Evolutionary conservation across 83 land plant genomes (phyloP), one percentile per base, ranked within the genome.

Genomic region (Thuja plicata): DNA sequence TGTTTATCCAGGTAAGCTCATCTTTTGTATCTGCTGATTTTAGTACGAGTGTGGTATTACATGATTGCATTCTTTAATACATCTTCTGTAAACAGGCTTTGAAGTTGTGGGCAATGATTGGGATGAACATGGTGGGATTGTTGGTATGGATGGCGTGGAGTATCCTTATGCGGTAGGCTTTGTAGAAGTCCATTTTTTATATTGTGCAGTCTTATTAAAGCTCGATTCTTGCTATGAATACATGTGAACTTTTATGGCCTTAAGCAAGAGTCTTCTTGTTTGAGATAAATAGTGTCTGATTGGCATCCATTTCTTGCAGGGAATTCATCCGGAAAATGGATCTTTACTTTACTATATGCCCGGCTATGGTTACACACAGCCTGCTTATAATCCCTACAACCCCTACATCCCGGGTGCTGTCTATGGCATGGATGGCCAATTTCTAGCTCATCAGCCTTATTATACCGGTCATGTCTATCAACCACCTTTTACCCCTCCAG

Each of bases 321-420:
- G 83, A 30, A 35, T 90, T 38, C 93, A 89, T 88, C 89, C 88
- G 34, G 94, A 93, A 76, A 90, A 91, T 93, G 94, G 94, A 76
- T 90, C 90, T 9, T 46, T 93, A 13, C 13, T 90, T 2, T 91
- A 88, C 85, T 89, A 87, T 54, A 43, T 89, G 86, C 92, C 92
- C 2, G 90, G 91, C n/a, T 86, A 88, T 87, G 54, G 85, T n/a
- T 83, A 83, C 85, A 27, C 54, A 10, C 91, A 90, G 82, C 85
- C 90, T 34, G 94, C 87, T 0, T 90, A 90, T 87, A 55, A 37
- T 70, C 86, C 92, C 10, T 93, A 88, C 30, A 87, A 85, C 55
- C 89, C 92, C 43, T 91, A 71, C 40, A 0, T 90, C 8, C 92
- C 93, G 40, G 90, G 90, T 77, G 40, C 92, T 76, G 60, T 89